Evolutionary conservation across 2,329 filamentous ascomycete genomes (phyloP), one percentile per base, ranked within the genome.

Genomic region (Colletotrichum filicis): DNA sequence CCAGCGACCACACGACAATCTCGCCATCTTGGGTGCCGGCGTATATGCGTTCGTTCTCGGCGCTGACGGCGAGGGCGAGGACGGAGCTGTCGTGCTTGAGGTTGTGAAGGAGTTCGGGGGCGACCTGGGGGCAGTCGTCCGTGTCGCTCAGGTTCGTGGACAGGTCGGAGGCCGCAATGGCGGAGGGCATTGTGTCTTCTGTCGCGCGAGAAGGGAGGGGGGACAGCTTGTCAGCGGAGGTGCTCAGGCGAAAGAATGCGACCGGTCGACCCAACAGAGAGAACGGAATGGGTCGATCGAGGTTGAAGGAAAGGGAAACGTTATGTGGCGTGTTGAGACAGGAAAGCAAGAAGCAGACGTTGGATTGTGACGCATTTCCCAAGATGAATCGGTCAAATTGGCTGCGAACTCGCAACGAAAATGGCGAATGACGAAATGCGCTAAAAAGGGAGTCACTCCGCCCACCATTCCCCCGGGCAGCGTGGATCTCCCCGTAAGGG

Each of bases 11-110:
- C 57, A 95, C 92, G 58, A 97, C 88, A 74, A 99, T 97, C 84
- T 98, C 95, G 74, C 97, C 97, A 75, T 95, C 94, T 80, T 98
- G 95, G 1, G 97, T 95, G 53, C 97, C 97, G 22, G 96, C 95
- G 82, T 95, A 99, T 66, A 99, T 93, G 79, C 92, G 92, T 63
- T 93, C 90, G 75, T 94, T 90, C 60, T 93, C 88, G 64, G 94
- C 88, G 70, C 94, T 95, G 28, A 98, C 91, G 4, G 92, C 94
- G 68, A 99, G 89, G 9, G 95, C 91, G 63, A 99, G 91, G 60
- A 97, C 93, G 2, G 93, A 95, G 81, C 91, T 94, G 79, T 92
- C 89, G 80, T 96, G 93, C 79, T 92, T 89, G 74, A 97, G 89
- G 76, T 91, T 92, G 81, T 97, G 94, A 71, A 92, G 85, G 58